phyloP scores from a whole-genome alignment of 2,329 filamentous ascomycete genomes.

The Ceratocystis destructans region DNA sequence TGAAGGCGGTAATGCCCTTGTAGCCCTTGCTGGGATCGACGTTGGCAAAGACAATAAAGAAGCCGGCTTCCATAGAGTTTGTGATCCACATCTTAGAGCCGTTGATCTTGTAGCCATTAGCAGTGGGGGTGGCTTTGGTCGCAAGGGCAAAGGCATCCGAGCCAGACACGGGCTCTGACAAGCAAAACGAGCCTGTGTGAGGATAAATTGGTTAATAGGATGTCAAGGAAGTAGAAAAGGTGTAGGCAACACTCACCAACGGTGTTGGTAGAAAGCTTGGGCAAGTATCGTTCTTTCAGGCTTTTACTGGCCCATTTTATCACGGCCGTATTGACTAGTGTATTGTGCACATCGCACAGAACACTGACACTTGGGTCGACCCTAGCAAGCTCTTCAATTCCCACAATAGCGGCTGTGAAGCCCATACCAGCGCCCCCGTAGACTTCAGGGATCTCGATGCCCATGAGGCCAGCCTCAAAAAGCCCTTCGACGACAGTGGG shows the following conservation, averaged over 20 bases:
- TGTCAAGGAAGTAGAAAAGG: background rate
- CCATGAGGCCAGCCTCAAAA: conserved; percentile 96
- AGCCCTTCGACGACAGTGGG: conserved; percentile 74
- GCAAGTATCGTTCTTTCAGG: conserved; percentile 74
- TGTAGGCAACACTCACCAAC: conserved; percentile 36
- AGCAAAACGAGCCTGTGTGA: conserved; percentile 57
- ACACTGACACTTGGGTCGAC: conserved; percentile 93
- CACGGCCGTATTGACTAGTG: conserved; percentile 85
- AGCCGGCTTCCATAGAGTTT: conserved; percentile 81
- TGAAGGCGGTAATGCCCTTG: conserved; percentile 91
- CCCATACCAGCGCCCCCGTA: conserved; percentile 97
- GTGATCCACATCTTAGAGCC: conserved; percentile 99
- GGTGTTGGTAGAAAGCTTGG: conserved; percentile 76
- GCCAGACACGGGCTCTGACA: conserved; percentile 83
- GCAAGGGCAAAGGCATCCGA: conserved; percentile 92
- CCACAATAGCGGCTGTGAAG: conserved; percentile 90
- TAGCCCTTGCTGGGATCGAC: conserved; percentile 84
- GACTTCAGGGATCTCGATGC: conserved; percentile 92
- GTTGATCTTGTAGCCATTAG: conserved; percentile 70
- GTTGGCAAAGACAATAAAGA: conserved; percentile 98
- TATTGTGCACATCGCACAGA: conserved; percentile 95
- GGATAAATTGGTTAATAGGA: background rate
- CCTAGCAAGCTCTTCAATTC: conserved; percentile 89
- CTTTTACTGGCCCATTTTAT: conserved; percentile 68
- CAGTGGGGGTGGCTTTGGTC: conserved; percentile 75